Evolutionary conservation across 495 filamentous ascomycete genomes (phyloP).

Genomic region (Sordaria brevicollis): DNA sequence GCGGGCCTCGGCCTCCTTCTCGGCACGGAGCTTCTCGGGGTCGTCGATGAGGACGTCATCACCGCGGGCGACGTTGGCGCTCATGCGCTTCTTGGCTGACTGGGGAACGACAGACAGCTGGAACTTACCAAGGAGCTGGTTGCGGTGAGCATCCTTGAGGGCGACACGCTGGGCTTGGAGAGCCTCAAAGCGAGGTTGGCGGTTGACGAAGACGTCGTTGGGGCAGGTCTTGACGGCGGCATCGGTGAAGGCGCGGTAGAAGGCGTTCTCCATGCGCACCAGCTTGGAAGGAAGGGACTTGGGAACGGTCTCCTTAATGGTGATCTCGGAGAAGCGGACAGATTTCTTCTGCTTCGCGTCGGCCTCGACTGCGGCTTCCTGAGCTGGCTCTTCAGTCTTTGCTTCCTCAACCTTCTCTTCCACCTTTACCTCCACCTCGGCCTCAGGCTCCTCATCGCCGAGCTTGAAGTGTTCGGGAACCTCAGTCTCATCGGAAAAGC

Average conservation of each 20-base stretch:
- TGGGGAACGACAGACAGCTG: conserved; percentile 48
- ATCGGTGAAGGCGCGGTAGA: conserved; percentile 80
- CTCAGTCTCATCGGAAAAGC: conserved; percentile 27
- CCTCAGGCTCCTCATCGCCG: conserved; percentile 1
- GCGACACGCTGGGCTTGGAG: conserved; percentile 70
- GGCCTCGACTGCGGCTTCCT: conserved; percentile 18
- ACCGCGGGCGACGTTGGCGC: conserved; percentile 46
- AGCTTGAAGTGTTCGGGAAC: conserved; percentile 6
- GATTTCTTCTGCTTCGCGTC: conserved; percentile 52
- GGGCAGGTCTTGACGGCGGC: conserved; percentile 46
- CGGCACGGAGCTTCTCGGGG: conserved; percentile 53
- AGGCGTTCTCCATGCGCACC: conserved; percentile 62
- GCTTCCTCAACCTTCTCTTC: conserved; percentile 15
- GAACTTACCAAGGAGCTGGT: conserved; percentile 69
- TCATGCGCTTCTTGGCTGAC: conserved; percentile 48
- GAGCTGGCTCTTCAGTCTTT: conserved; percentile 16
- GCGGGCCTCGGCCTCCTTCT: conserved; percentile 71
- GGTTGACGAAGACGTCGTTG: conserved; percentile 72
- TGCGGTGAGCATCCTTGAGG: conserved; percentile 50
- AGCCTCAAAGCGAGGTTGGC: conserved; percentile 77
- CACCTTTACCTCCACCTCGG: conserved; percentile 4
- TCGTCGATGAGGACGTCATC: conserved; percentile 43
- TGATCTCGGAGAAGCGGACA: conserved; percentile 62
- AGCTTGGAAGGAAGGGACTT: conserved; percentile 36
- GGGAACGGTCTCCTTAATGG: conserved; percentile 35